A percentile compares a stretch with the other conserved stretches of the same genome.
These are phyloP conservation scores for Rhizodiscina lignyota DNA, from an alignment of 495 filamentous ascomycete species.

Conservation along the genomic window DNA sequence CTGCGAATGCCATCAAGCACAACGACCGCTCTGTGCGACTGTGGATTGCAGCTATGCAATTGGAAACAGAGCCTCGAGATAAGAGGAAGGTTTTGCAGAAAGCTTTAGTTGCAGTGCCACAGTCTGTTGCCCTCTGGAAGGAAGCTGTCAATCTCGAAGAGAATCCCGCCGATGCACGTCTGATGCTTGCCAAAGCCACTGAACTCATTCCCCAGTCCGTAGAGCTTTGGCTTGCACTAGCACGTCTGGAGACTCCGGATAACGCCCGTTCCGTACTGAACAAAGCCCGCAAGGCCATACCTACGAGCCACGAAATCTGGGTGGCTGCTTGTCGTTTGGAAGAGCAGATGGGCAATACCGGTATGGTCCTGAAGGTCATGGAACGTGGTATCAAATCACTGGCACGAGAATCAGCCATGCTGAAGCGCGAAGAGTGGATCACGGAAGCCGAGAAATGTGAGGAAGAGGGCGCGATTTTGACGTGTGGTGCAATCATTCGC, in stretches of 20 bases:
- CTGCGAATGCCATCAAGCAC: slow-evolving; percentile 79
- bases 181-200: slow-evolving; percentile 81
- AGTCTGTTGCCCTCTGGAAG: slow-evolving; percentile 92
- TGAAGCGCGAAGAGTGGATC: slow-evolving; percentile 95
- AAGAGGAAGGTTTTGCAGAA: slow-evolving; percentile 84
- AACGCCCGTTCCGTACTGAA: slow-evolving; percentile 92
- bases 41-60: slow-evolving; percentile 88
- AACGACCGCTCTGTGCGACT: slow-evolving; percentile 78
- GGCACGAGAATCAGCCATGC: slow-evolving; percentile 82
- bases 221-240: slow-evolving; percentile 87
- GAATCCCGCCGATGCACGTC: slow-evolving; percentile 63
- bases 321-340: slow-evolving; percentile 84
- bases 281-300: slow-evolving; percentile 81
- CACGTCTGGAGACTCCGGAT: slow-evolving; percentile 71
- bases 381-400: slow-evolving; percentile 83
- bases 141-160: slow-evolving; percentile 93
- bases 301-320: slow-evolving; percentile 88
- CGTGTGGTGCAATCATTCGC: slow-evolving; percentile 72
- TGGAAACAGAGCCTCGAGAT: slow-evolving; percentile 61
- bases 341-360: slow-evolving; percentile 65
- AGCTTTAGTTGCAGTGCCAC: slow-evolving; percentile 75
- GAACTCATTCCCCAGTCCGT: slow-evolving; percentile 86
- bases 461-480: slow-evolving; percentile 73
- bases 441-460: slow-evolving; percentile 88
- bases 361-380: slow-evolving; percentile 70